Evolutionary conservation across 2,329 filamentous ascomycete species (phyloP), one percentile per base, ranked within the genome.

Genomic region (Ampelomyces quisqualis): DNA sequence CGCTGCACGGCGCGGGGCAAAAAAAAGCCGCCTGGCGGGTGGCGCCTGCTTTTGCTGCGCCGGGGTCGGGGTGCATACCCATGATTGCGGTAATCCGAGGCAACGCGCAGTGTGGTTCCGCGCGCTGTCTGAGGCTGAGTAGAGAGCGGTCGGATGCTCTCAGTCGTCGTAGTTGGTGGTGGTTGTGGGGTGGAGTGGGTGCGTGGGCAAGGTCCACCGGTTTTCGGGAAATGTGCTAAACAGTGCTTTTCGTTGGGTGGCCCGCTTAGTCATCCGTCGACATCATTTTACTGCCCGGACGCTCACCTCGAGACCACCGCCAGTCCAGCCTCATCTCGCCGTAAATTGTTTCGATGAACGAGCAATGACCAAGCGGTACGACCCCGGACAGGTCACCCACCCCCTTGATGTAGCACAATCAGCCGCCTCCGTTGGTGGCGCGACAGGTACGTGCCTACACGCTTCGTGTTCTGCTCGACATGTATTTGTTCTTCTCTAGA

Each of bases 1-100:
- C 34, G 43, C 46, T 38, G 50, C 39, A 42, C 48, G 40, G 45
- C 41, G 58, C 52, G 53, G 55, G 53, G 61, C 56, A 57, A 53
- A 51, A 52, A 53, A 52, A 52, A 47, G 51, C 51, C 49, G 51
- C 45, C 48, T 53, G 45, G 34, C 40, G 40, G 30, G 40, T 44
- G 44, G 41, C 38, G 60, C 44, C 51, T 54, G 49, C 49, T 38
- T 34, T 50, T 40, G 52, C 47, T 55, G 60, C 56, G 58, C 55
- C 50, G 35, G 54, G 38, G 51, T 49, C 15, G 34, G 46, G 47
- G 38, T 44, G 54, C 73, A 41, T 69, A 76, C 73, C 71, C 73
- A 84, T 84, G 78, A 80, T 83, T 81, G 79, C 76, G 73, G 72
- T 48, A 36, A 40, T 14, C 21, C n/a, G 52, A 61, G 68, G 62